These are phyloP conservation scores for Gossypium schwendimanii DNA, from an alignment of 441 rosid species.

Conservation along the genomic window DNA sequence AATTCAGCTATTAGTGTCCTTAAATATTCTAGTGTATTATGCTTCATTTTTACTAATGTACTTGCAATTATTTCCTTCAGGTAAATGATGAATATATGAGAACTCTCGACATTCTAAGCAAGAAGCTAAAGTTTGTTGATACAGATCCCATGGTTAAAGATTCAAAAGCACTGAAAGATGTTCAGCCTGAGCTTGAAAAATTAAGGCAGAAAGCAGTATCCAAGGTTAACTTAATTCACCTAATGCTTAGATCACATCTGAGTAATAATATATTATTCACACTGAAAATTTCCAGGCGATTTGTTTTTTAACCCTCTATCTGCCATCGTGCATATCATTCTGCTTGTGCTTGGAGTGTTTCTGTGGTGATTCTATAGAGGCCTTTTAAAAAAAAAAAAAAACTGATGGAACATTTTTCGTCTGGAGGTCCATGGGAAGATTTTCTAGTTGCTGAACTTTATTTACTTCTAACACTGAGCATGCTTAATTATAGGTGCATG, in stretches of 20 bases:
- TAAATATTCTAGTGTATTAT: background rate
- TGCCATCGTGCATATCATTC: background rate
- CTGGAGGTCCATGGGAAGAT: background rate
- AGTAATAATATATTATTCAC: background rate
- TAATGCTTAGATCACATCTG: conserved; percentile 11
- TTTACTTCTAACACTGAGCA: background rate
- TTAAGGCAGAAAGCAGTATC: conserved; percentile 93
- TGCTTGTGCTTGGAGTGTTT: background rate
- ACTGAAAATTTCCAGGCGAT: background rate
- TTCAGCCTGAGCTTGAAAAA: conserved; percentile 97
- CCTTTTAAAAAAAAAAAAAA: no score
- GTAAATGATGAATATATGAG: conserved; percentile 91
- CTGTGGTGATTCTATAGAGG: background rate
- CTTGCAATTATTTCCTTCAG: conserved; percentile 34
- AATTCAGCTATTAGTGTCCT: background rate
- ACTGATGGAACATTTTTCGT: background rate
- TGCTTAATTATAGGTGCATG: background rate
- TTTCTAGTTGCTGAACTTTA: background rate
- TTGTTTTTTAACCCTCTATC: background rate
- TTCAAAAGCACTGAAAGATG: conserved; percentile 91
- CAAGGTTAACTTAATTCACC: conserved; percentile 49
- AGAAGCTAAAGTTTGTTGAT: conserved; percentile 82
- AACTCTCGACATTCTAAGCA: conserved; percentile 85
- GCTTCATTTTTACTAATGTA: conserved; percentile 17
- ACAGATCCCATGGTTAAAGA: conserved; percentile 71